A percentile compares a stretch with the other conserved stretches of the same genome.
Evolutionary conservation across 2,329 filamentous ascomycete species (phyloP).

Genomic region (Fusarium paranaense): DNA sequence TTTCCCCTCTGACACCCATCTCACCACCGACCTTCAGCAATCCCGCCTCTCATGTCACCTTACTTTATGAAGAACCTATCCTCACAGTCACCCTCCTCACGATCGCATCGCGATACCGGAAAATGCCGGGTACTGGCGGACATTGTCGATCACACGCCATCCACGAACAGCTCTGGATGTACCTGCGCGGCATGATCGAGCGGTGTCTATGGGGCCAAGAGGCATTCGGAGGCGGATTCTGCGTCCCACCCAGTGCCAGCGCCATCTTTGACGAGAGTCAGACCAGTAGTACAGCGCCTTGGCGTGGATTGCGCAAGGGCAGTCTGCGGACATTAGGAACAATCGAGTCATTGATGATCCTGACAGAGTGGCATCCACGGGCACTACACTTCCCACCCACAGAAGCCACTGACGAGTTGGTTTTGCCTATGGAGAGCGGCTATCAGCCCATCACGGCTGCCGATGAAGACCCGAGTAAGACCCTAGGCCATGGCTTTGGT

Average conservation of each 20-base stretch:
- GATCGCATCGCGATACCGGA: conserved; percentile 88
- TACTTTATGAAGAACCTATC: conserved; percentile 92
- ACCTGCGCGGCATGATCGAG: conserved; percentile 94
- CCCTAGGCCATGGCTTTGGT: conserved; percentile 70
- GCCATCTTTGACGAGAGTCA: conserved; percentile 67
- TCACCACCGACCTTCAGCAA: conserved; percentile 90
- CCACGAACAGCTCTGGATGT: conserved; percentile 95
- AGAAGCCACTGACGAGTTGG: conserved; percentile 77
- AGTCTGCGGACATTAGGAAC: conserved; percentile 91
- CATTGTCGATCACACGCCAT: conserved; percentile 89
- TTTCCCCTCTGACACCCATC: conserved; percentile 93
- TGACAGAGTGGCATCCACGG: conserved; percentile 97
- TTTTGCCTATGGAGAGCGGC: conserved; percentile 70
- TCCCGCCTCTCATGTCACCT: conserved; percentile 80
- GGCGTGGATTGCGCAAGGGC: conserved; percentile 78
- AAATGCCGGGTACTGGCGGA: conserved; percentile 82
- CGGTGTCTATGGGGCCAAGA: conserved; percentile 96
- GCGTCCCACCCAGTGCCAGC: conserved; percentile 71
- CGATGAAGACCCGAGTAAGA: conserved; percentile 48
- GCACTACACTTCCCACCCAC: conserved; percentile 93
- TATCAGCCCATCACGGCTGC: conserved; percentile 54
- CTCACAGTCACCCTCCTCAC: conserved; percentile 91
- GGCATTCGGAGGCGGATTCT: conserved; percentile 90
- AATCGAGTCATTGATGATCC: conserved; percentile 91
- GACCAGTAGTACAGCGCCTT: conserved; percentile 75